Conservation (phyloP, 1,284 basidiomycete genomes). For the Hemileia vastatrix region DNA sequence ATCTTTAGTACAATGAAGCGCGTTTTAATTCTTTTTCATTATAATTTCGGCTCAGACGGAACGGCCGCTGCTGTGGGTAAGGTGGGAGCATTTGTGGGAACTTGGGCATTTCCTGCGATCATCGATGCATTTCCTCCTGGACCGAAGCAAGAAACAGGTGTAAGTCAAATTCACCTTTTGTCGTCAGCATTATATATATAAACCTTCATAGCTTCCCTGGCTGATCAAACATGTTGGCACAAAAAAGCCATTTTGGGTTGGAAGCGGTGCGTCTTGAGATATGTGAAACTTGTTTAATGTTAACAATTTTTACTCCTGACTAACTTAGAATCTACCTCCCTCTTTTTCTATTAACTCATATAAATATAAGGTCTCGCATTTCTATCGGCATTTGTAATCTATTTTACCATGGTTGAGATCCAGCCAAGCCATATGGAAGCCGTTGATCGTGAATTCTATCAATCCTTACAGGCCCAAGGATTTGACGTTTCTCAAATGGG, state of each 20-base stretch:
- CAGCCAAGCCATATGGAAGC: constrained; percentile 15
- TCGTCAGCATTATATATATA: background rate
- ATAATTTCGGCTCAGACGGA: constrained; percentile 49
- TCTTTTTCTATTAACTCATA: too few relatives aligned
- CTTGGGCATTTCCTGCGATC: constrained; percentile 49
- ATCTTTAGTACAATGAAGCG: background rate
- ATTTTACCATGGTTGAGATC: constrained; percentile 19
- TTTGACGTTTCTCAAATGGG: constrained; percentile 67
- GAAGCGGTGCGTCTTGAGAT: too few relatives aligned
- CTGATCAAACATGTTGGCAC: background rate
- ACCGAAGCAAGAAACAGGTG: constrained; percentile 16
- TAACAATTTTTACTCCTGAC: too few relatives aligned
- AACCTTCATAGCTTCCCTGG: background rate
- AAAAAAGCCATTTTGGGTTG: constrained; percentile 21
- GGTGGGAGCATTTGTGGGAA: constrained; percentile 72
- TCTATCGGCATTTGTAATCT: constrained; percentile 15
- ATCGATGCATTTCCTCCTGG: constrained; percentile 18
- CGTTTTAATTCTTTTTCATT: constrained; percentile 23
- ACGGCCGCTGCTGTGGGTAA: constrained; percentile 83
- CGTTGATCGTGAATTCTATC: constrained; percentile 55
- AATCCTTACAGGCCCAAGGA: constrained; percentile 63
- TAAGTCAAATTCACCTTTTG: background rate
- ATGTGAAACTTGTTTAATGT: too few relatives aligned
- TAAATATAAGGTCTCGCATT: constrained; percentile 9
- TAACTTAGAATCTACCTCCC: too few relatives aligned